A percentile compares a stretch with the other conserved stretches of the same genome.
phyloP scores from a whole-genome alignment of 768 basidiomycete species.

The Boletus vermiculosoides region DNA sequence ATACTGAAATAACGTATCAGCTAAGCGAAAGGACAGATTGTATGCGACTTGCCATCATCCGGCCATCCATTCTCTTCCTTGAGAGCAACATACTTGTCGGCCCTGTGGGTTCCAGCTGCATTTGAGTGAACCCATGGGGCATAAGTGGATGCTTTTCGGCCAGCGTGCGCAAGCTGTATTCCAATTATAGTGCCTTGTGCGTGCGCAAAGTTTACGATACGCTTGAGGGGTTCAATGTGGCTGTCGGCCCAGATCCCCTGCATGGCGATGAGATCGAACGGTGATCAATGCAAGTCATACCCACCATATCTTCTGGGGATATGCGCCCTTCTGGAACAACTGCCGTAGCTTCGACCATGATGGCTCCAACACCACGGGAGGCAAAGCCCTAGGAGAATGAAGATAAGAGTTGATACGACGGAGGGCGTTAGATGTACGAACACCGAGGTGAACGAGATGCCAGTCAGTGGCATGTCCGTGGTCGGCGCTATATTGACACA shows the following conservation, averaged over 20 bases:
- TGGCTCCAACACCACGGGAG: conserved; percentile 65
- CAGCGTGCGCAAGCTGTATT: conserved; percentile 77
- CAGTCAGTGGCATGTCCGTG: conserved; percentile 78
- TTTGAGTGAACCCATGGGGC: conserved; percentile 62
- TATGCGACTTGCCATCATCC: conserved; percentile 44
- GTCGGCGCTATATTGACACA: conserved; percentile 81
- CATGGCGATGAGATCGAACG: neutral
- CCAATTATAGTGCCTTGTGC: conserved; percentile 69
- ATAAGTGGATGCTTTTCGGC: conserved; percentile 65
- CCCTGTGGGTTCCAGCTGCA: conserved; percentile 32
- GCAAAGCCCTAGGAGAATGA: conserved; percentile 51
- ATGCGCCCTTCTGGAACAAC: conserved; percentile 76
- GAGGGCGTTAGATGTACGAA: conserved; percentile 21
- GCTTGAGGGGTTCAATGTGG: conserved; percentile 67
- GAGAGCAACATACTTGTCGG: conserved; percentile 36
- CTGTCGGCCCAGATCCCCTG: conserved; percentile 74
- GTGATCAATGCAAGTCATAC: conserved; percentile 7
- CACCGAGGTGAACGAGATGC: conserved; percentile 79
- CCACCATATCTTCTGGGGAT: conserved; percentile 71
- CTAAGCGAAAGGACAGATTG: neutral
- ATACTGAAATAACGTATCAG: conserved; percentile 41
- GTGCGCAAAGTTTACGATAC: conserved; percentile 73
- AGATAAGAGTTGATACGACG: neutral
- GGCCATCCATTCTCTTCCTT: conserved; percentile 71
- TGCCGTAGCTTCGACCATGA: conserved; percentile 73